Conservation (phyloP, 1,284 basidiomycete species). For the Sporisorium exsertum region DNA sequence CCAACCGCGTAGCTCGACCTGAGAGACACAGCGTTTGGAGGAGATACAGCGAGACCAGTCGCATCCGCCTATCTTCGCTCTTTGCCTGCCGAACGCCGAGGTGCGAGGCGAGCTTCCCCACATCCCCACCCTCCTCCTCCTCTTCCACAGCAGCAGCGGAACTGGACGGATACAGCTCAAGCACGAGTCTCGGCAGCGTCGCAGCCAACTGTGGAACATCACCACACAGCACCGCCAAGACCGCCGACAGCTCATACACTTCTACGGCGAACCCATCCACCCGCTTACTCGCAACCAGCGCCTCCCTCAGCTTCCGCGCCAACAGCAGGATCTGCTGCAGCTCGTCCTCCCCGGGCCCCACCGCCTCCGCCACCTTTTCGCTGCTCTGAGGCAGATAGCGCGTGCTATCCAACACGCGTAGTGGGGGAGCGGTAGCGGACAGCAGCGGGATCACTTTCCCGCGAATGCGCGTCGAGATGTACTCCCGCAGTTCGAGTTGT, state of each 20-base stretch:
- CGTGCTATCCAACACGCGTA: constrained; percentile 1
- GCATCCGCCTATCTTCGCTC: not conserved
- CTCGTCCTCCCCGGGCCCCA: constrained; percentile 22
- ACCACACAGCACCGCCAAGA: constrained; percentile 19
- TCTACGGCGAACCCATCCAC: constrained; percentile 40
- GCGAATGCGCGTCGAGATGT: constrained; percentile 36
- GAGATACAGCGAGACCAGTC: constrained; percentile 18
- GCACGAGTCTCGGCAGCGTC: constrained; percentile 30
- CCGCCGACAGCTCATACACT: constrained; percentile 35
- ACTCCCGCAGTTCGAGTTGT: constrained; percentile 31
- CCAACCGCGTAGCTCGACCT: constrained; percentile 29
- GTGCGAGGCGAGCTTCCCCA: not conserved
- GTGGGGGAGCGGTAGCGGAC: not conserved
- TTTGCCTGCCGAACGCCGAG: not conserved
- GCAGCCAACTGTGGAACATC: constrained; percentile 30
- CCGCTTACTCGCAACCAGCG: constrained; percentile 27
- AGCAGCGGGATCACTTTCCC: constrained; percentile 6
- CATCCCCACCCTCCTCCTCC: not conserved
- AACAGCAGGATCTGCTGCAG: constrained; percentile 37
- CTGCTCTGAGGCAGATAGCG: constrained; percentile 7
- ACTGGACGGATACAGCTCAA: constrained; percentile 26
- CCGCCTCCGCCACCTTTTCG: too few relatives aligned
- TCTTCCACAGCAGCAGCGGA: not conserved
- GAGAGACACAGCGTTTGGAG: constrained; percentile 36
- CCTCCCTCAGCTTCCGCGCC: constrained; percentile 46